Conservation (phyloP, 176 grass and related monocot genomes). For the Oryza brachyantha region DNA sequence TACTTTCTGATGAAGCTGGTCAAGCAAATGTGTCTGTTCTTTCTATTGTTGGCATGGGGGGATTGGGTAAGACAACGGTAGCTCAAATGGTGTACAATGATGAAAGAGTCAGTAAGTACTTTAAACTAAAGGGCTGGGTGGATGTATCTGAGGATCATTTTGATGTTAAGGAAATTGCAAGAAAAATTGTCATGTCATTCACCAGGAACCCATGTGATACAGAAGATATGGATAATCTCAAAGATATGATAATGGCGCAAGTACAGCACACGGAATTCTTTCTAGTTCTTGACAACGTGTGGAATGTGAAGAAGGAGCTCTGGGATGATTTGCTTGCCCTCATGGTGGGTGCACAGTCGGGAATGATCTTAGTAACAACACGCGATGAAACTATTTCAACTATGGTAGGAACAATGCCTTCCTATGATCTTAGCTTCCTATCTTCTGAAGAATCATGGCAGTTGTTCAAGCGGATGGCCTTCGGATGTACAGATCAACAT, state of each 20-base stretch:
- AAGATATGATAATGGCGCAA: neutral
- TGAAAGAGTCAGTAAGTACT: neutral
- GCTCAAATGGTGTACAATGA: constrained; percentile 43
- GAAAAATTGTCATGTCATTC: constrained; percentile 9
- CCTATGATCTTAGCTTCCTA: constrained; percentile 9
- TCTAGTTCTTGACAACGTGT: constrained; percentile 37
- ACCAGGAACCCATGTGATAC: neutral
- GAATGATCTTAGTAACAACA: constrained; percentile 34
- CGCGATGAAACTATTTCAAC: neutral
- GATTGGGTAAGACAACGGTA: constrained; percentile 3
- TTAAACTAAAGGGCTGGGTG: constrained; percentile 23
- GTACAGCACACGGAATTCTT: constrained; percentile 15
- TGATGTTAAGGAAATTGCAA: constrained; percentile 8
- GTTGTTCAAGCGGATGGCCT: neutral
- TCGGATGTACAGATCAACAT: neutral
- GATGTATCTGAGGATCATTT: constrained; percentile 25
- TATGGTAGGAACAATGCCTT: constrained; percentile 17
- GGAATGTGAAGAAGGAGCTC: constrained; percentile 8
- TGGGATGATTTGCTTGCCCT: constrained; percentile 12
- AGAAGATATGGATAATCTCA: constrained; percentile 15
- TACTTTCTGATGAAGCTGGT: neutral
- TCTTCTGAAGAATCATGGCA: neutral
- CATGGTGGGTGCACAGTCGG: neutral
- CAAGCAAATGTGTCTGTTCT: neutral
- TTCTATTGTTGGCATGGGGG: neutral